Conservation (phyloP, 1,139 yeast genomes). For the Yamadazyma mexicana region DNA sequence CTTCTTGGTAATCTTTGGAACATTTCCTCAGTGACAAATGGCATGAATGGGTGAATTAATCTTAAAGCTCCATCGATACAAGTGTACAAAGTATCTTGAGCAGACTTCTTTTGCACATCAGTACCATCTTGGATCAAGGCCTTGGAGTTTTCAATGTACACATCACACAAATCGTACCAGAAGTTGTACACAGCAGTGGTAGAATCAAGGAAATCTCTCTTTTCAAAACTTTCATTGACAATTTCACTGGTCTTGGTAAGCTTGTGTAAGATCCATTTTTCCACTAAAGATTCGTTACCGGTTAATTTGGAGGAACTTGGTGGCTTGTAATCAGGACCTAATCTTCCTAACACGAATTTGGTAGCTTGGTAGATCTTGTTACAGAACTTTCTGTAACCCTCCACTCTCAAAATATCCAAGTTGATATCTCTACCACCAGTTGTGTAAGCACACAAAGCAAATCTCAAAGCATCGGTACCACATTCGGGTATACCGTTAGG, state of each 20-base stretch:
- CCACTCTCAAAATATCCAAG: conserved; percentile 93
- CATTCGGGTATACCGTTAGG: conserved; percentile 99
- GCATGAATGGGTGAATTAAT: conserved; percentile 98
- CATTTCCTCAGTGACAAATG: conserved; percentile 93
- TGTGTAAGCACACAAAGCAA: conserved; percentile 96
- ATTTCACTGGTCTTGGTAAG: conserved; percentile 68
- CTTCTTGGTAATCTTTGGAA: conserved; percentile 98
- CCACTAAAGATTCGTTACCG: conserved; percentile 89
- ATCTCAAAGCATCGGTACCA: conserved; percentile 98
- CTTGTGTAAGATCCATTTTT: conserved; percentile 93
- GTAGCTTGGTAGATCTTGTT: conserved; percentile 99
- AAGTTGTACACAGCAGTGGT: conserved; percentile 86
- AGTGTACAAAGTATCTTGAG: conserved; percentile 91
- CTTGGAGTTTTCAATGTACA: conserved; percentile 96
- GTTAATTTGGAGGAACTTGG: conserved; percentile 60
- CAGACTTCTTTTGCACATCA: conserved; percentile 78
- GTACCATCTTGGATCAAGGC: conserved; percentile 89
- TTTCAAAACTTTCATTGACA: conserved; percentile 68
- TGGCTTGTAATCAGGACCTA: conserved; percentile 86
- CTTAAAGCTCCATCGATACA: conserved; percentile 89
- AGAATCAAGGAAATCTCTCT: conserved; percentile 85
- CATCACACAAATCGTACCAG: conserved; percentile 97
- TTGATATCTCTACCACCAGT: conserved; percentile 99
- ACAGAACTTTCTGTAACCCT: conserved; percentile 99
- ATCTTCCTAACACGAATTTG: conserved; percentile 89